Conservation (phyloP, 129 eudicot species). For the Arctium lappa region DNA sequence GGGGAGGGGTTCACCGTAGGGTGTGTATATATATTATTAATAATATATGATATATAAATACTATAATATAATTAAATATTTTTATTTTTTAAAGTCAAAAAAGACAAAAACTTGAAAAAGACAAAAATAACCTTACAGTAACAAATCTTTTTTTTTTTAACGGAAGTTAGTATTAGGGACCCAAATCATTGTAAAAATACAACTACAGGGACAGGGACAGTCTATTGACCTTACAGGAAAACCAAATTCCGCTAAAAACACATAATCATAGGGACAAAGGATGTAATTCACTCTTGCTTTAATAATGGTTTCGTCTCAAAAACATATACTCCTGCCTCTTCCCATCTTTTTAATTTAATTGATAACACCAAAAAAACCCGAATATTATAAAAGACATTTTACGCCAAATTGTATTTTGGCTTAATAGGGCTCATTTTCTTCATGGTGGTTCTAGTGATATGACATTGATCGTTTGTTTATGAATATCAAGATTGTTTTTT, state of each 20-base stretch:
- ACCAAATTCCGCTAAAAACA: background rate
- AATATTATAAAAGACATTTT: background rate
- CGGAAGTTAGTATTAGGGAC: background rate
- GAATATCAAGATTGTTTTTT: background rate
- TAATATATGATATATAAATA: no score
- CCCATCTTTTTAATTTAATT: background rate
- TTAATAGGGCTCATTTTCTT: background rate
- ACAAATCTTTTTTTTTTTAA: no score
- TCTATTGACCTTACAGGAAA: background rate
- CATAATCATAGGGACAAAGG: background rate
- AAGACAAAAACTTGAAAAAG: background rate
- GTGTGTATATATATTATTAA: no score
- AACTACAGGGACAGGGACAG: no score
- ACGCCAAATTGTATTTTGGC: background rate
- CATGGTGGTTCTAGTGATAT: background rate
- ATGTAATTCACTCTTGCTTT: background rate
- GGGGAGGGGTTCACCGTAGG: no score
- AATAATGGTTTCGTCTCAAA: background rate
- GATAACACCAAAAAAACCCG: background rate
- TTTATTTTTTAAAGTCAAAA: no score
- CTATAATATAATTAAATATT: no score
- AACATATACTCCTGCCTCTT: background rate
- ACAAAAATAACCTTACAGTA: background rate
- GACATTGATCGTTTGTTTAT: background rate
- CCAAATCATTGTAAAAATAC: background rate